Base-by-base conservation (phyloP, 2,329 filamentous ascomycete genomes). In the Ceratocystis cubensis region DNA sequence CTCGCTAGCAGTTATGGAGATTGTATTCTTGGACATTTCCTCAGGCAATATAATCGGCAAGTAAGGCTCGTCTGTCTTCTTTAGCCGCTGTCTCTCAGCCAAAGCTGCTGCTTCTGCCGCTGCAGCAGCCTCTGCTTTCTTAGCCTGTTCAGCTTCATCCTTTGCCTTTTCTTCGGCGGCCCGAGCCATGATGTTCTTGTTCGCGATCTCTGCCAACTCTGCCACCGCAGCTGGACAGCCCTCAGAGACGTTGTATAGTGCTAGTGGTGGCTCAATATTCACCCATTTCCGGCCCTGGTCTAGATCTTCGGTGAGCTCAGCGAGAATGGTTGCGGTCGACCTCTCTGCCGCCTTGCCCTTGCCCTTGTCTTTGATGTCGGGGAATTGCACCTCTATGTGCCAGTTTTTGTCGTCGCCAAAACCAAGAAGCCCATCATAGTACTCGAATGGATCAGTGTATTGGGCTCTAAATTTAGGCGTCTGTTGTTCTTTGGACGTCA, bases 21-120 rank as follows among this genome's bases (percentile, higher is more conserved):
- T 50, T 45, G 25, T 5, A 10, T 17, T 25, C 17, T 46, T 22
- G 8, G 22, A 22, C 8, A 20, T 50, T 8, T 46, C 70, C 1
- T 57, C 64, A 0, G 72, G 69, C 6, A 76, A 72, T 22, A 74
- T 73, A 63, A 76, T 73, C 20, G 75, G 74, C 0, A 76, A 69
- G 69, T 76, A 75, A 17, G 72, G 74, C 46, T 75, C 17, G 5
- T 46, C 76, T 46, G 74, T 75, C 8, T 70, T 72, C 57, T 75
- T 76, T 46, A 61, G 37, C 59, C 69, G 70, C 65, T 63, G 64
- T 66, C 71, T 69, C 65, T 69, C 63, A 28, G 70, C 15, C 56
- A 59, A 15, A 30, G 28, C 56, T 37, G 25, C 25, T 33, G 56
- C 28, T 59, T 15, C 56, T 37, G 56, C 17, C 8, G 13, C 28